phyloP scores from a whole-genome alignment of 169 alveolate species.

The Plasmodium gallinaceum region DNA sequence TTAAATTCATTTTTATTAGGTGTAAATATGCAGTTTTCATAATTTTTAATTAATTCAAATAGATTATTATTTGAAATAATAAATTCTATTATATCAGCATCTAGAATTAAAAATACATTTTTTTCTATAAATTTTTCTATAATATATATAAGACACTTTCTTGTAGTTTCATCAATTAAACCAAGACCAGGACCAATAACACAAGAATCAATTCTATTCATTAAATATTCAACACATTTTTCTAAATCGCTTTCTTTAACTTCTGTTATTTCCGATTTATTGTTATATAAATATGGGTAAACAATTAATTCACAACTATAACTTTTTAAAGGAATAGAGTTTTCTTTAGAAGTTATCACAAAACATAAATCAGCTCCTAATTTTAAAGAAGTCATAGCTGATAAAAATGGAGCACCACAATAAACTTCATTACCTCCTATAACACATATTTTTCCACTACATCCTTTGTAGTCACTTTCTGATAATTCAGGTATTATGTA shows the following conservation, averaged over 20 bases:
- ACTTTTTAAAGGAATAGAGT: slow-evolving; percentile 92
- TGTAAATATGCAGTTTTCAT: slow-evolving; percentile 38
- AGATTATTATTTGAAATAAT: slow-evolving; percentile 12
- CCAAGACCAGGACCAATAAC: slow-evolving; percentile 95
- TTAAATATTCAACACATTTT: slow-evolving; percentile 76
- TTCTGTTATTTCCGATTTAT: slow-evolving; percentile 66
- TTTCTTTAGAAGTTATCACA: slow-evolving; percentile 90
- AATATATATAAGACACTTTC: slow-evolving; percentile 20
- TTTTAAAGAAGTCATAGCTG: slow-evolving; percentile 90
- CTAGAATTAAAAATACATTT: slow-evolving; percentile 44
- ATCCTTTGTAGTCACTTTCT: slow-evolving; percentile 38
- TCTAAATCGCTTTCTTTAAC: slow-evolving; percentile 26
- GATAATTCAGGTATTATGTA: slow-evolving; percentile 21
- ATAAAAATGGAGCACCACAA: slow-evolving; percentile 95
- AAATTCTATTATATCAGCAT: slow-evolving; percentile 64
- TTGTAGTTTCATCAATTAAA: slow-evolving; percentile 81
- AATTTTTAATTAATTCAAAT: slow-evolving; percentile 26
- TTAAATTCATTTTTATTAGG: slow-evolving; percentile 62
- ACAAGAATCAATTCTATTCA: slow-evolving; percentile 85
- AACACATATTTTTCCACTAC: slow-evolving; percentile 83
- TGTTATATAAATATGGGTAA: slow-evolving; percentile 85
- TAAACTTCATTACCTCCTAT: slow-evolving; percentile 94
- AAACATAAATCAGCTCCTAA: slow-evolving; percentile 94
- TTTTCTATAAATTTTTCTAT: slow-evolving; percentile 26
- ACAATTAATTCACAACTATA: slow-evolving; percentile 95